Base-by-base conservation (phyloP, 768 basidiomycete genomes). In the Serendipita vermifera region DNA sequence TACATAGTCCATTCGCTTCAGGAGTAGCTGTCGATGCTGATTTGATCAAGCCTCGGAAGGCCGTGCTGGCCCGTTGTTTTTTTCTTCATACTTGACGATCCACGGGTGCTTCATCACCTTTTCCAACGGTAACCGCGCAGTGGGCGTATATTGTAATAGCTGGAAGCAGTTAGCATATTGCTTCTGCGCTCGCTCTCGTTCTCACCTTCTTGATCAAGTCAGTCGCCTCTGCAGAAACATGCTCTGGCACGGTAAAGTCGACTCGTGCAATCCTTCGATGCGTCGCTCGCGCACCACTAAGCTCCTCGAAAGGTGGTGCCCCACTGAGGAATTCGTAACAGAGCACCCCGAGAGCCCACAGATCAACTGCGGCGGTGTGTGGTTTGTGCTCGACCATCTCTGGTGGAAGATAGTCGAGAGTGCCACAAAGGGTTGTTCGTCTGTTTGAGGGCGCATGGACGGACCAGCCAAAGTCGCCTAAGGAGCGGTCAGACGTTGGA, bases 341-440 rank as follows among this genome's bases (percentile, higher is more conserved):
- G 59, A 99, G 73, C n/a, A 98, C 93, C 40, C 94, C 94, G 26
- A 99, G 72, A 0, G 94, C 94, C 94, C 94, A 99, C 58, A 90
- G 78, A 64, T 98, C 94, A 35, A 98, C 94, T 64, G 79, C 83
- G 64, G 91, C 88, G 55, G 77, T 84, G 66, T 98, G 93, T 58
- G 87, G 87, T 61, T 78, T 83, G 0, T 85, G 83, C 63, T 96
- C 91, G 13, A 99, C 87, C 96, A 98, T 99, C 75, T 98, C 94
- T 11, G 96, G 94, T 0, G 96, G 93, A 9, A 99, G 76, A 66
- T 98, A 98, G 67, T 98, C 96, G 40, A 97, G 71, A 1, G 94
- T 98, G 13, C 94, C 94, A 63, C 94, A 98, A 9, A 98, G 76
- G 0, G 96, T 97, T 71, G 77, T 85, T 39, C 94, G 72, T 40